Percentiles rank a stretch among this genome's conserved stretches.
phyloP scores from a whole-genome alignment of 805 yeast species.

The Lachancea dasiensis region DNA sequence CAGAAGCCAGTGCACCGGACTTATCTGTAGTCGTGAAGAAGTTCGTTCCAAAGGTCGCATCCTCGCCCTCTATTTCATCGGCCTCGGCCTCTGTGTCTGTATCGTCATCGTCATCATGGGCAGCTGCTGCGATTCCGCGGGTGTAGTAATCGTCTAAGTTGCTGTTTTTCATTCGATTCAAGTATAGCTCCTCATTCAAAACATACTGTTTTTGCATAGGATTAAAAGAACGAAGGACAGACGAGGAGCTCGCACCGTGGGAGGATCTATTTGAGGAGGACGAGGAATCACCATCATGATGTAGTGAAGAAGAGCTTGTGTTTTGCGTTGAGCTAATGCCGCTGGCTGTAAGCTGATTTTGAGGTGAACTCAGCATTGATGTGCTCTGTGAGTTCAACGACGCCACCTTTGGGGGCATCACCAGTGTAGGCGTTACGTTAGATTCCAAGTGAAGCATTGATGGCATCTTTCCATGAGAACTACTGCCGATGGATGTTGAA shows the following conservation, averaged over 20 bases:
- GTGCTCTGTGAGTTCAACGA: conserved; percentile 22
- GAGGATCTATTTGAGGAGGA: conserved; percentile 18
- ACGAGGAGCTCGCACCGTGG: conserved; percentile 6
- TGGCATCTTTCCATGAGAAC: conserved; percentile 5
- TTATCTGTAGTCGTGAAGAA: conserved; percentile 16
- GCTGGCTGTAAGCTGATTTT: conserved; percentile 1
- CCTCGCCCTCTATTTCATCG: conserved; percentile 29
- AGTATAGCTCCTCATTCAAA: conserved; percentile 60
- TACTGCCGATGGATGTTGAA: conserved; percentile 9
- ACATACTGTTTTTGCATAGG: conserved; percentile 28
- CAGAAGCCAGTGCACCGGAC: conserved; percentile 12
- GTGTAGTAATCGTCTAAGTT: conserved; percentile 66
- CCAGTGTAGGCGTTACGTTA: conserved; percentile 19
- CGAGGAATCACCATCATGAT: conserved; percentile 14
- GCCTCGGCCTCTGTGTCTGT: conserved; percentile 29
- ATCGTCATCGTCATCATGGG: conserved; percentile 32
- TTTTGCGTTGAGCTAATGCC: neutral
- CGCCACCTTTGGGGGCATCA: conserved; percentile 25
- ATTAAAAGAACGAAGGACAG: conserved; percentile 15
- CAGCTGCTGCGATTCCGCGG: conserved; percentile 46
- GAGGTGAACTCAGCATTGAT: conserved; percentile 10
- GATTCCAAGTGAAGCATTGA: conserved; percentile 5
- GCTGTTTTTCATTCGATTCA: conserved; percentile 56
- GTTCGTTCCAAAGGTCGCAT: conserved; percentile 19
- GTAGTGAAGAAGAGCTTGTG: conserved; percentile 4